Conservation (phyloP, 495 filamentous ascomycete species). For the Neurospora sp. region DNA sequence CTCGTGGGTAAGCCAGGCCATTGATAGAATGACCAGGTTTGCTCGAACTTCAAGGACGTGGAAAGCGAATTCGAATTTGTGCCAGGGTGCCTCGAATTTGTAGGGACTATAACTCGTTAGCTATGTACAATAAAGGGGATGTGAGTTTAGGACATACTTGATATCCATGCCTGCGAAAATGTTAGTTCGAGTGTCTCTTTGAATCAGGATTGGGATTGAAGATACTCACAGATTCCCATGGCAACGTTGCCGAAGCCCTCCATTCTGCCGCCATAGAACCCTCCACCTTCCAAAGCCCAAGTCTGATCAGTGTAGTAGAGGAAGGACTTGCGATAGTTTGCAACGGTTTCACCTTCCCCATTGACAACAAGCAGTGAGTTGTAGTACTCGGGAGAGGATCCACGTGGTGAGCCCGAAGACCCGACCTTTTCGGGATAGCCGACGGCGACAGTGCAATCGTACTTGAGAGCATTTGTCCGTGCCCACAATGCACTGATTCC, state of each 20-base stretch:
- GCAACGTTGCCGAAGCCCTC: conserved; percentile 52
- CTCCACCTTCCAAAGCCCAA: conserved; percentile 74
- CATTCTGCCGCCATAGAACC: conserved; percentile 46
- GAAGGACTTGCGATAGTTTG: conserved; percentile 82
- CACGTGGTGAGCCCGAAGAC: conserved; percentile 25
- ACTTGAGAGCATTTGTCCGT: conserved; percentile 53
- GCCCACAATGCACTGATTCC: conserved; percentile 80
- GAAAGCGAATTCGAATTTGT: conserved; percentile 74
- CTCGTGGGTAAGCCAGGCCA: conserved; percentile 77
- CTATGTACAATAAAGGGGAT: neutral
- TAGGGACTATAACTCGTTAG: conserved; percentile 17
- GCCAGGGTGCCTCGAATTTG: conserved; percentile 65
- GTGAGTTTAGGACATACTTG: conserved; percentile 34
- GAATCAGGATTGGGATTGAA: neutral
- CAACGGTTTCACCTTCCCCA: conserved; percentile 55
- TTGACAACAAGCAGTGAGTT: conserved; percentile 81
- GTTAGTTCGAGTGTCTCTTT: neutral
- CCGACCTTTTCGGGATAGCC: conserved; percentile 74
- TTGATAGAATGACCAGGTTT: conserved; percentile 68
- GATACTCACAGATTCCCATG: conserved; percentile 75
- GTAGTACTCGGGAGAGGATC: conserved; percentile 47
- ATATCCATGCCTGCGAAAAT: conserved; percentile 50
- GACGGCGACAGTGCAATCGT: conserved; percentile 71
- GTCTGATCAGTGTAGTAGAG: conserved; percentile 88
- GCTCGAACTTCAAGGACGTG: conserved; percentile 55